Conservation (phyloP, 805 yeast genomes). For the Metschnikowia kofuensis region DNA sequence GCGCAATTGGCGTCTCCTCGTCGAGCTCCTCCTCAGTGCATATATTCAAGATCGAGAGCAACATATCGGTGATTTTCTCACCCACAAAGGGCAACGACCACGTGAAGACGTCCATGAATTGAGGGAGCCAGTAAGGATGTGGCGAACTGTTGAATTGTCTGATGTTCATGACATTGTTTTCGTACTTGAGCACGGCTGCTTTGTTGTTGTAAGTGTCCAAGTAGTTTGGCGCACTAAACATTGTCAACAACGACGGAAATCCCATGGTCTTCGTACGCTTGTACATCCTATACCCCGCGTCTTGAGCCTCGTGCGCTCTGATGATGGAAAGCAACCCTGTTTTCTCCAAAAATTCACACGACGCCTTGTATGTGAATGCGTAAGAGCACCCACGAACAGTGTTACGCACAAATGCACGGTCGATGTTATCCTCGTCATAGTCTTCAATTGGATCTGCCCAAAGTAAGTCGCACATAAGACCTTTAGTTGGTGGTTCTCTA, state of each 20-base stretch:
- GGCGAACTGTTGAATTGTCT: conserved; percentile 91
- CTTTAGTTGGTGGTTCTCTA: conserved; percentile 89
- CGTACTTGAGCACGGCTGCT: conserved; percentile 92
- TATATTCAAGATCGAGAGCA: conserved; percentile 82
- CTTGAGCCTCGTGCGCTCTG: conserved; percentile 97
- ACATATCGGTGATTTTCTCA: conserved; percentile 91
- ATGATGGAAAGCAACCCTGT: conserved; percentile 82
- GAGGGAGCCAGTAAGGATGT: conserved; percentile 96
- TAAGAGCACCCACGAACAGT: conserved; percentile 88
- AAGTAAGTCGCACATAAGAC: conserved; percentile 88
- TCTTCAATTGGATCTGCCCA: conserved; percentile 97
- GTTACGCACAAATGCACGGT: conserved; percentile 58
- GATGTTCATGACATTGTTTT: conserved; percentile 88
- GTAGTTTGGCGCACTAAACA: conserved; percentile 95
- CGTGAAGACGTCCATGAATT: conserved; percentile 94
- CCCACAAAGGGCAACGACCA: conserved; percentile 98
- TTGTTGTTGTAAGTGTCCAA: conserved; percentile 89
- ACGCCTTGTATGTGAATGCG: conserved; percentile 80
- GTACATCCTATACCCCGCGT: conserved; percentile 95
- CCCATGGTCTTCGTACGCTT: conserved; percentile 78
- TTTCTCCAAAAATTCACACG: conserved; percentile 71
- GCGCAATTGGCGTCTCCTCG: conserved; percentile 59
- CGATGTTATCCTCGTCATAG: conserved; percentile 57
- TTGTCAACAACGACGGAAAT: conserved; percentile 84
- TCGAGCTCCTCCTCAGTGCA: conserved; percentile 94